Evolutionary conservation across 2,329 filamentous ascomycete genomes (phyloP), one percentile per base, ranked within the genome.

Genomic region (Diaporthe sp.): DNA sequence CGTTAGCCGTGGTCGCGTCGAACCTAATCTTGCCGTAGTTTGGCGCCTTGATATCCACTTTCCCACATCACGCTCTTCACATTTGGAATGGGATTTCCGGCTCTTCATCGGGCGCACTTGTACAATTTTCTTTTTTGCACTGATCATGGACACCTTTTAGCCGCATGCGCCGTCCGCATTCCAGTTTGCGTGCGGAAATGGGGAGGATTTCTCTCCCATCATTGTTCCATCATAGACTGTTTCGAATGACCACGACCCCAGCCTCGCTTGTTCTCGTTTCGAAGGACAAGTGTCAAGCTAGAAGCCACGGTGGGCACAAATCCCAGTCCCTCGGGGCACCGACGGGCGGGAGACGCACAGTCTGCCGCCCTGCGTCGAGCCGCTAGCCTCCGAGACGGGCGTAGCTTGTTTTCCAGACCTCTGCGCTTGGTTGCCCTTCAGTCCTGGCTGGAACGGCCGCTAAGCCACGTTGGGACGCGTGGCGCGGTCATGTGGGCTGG

Each of bases 401-500:
- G 47, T 68, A 53, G 65, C 47, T 68, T 68, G 65, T 39, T 68
- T 68, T 47, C 22, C 8, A 7, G 28, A 31, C 28, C 12, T 37
- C 22, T 34, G 10, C 37, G 7, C 34, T 31, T 49, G 15, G 1
- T 37, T 67, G 25, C 10, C 20, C 28, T 34, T 15, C 17, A n/a
- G 20, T n/a, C 9, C 42, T 25, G 10, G 44, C 47, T 34, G 47
- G 65, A 68, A 68, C 65, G 65, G 65, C 65, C 65, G 47, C 65
- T 68, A 68, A n/a, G 12, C 65, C 34, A 9, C 2, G 13, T 68
- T 39, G 47, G 65, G 47, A 9, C 22, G n/a, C 22, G 65, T 68
- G 65, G 65, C 65, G 65, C 34, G 15, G 65, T 68, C 65, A 68
- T 68, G 65, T 53, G 63, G 47, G 63, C 31, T 47, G 42, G 37